Evolutionary conservation across 805 yeast species (phyloP).

Genomic region (Yamadazyma phyllophila): DNA sequence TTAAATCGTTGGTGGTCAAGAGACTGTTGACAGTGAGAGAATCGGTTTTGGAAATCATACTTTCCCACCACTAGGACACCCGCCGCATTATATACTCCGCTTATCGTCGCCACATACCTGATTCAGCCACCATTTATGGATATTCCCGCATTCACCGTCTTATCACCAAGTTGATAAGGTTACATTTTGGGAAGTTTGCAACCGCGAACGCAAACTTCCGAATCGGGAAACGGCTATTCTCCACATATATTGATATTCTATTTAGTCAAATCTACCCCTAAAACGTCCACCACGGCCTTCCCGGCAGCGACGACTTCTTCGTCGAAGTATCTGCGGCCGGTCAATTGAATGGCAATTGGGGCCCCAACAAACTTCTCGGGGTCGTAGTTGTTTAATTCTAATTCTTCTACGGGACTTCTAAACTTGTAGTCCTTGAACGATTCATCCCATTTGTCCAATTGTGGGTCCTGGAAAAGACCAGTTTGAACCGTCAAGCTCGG

Average conservation of each 20-base stretch:
- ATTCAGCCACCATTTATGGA: too few relatives aligned
- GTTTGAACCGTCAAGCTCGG: conserved; percentile 68
- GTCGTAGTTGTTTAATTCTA: conserved; percentile 46
- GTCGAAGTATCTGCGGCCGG: conserved; percentile 54
- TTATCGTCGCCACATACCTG: too few relatives aligned
- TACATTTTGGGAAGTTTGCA: background rate
- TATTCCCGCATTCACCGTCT: background rate
- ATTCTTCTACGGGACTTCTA: conserved; percentile 47
- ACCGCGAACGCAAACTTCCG: background rate
- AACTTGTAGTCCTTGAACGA: conserved; percentile 30
- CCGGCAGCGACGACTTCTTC: conserved; percentile 56
- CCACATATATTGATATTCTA: conserved; percentile 5
- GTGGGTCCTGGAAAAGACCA: conserved; percentile 57
- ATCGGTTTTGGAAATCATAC: conserved; percentile 1
- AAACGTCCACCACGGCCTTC: conserved; percentile 36
- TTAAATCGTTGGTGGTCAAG: conserved; percentile 10
- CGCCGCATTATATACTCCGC: too few relatives aligned
- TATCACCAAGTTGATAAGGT: background rate
- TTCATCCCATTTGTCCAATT: conserved; percentile 47
- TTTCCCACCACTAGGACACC: background rate
- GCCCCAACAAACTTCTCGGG: conserved; percentile 51
- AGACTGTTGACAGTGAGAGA: conserved; percentile 9
- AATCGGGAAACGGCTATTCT: background rate
- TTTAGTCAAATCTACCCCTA: conserved; percentile 25
- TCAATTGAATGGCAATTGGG: conserved; percentile 53